phyloP scores from a whole-genome alignment of 148 eudicot species.

The Diospyros kaki region DNA sequence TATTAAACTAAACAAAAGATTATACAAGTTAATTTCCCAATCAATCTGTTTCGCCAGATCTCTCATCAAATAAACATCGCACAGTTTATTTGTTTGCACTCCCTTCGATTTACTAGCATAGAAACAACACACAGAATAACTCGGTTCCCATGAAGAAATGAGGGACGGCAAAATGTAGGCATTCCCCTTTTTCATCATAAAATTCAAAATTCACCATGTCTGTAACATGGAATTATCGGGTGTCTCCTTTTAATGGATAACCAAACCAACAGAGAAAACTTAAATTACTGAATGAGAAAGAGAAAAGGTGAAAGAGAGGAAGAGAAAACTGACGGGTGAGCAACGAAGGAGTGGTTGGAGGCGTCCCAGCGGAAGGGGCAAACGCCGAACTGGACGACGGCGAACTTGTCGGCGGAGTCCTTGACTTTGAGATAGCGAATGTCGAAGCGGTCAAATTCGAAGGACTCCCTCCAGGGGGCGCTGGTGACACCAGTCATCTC shows the following conservation, averaged over 20 bases:
- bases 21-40: not conserved
- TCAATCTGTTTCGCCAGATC: not conserved
- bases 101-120: too few species aligned
- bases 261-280: too few species aligned
- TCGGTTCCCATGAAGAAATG: too few species aligned
- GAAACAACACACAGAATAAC: too few species aligned
- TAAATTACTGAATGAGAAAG: not conserved
- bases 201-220: too few species aligned
- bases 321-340: constrained; percentile 69
- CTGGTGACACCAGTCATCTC: constrained; percentile 92
- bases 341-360: constrained; percentile 41
- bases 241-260: too few species aligned
- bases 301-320: not conserved
- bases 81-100: too few species aligned
- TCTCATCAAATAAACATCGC: not conserved
- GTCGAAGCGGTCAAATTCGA: constrained; percentile 67
- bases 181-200: too few species aligned
- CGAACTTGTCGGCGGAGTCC: constrained; percentile 84
- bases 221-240: too few species aligned
- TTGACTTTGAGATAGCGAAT: constrained; percentile 71
- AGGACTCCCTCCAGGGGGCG: constrained; percentile 86
- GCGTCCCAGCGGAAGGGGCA: constrained; percentile 92
- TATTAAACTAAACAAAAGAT: not conserved
- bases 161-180: too few species aligned
- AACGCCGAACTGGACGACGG: constrained; percentile 92